Evolutionary conservation across 148 eudicot species (phyloP).

Genomic region (Rhododendron vialii): DNA sequence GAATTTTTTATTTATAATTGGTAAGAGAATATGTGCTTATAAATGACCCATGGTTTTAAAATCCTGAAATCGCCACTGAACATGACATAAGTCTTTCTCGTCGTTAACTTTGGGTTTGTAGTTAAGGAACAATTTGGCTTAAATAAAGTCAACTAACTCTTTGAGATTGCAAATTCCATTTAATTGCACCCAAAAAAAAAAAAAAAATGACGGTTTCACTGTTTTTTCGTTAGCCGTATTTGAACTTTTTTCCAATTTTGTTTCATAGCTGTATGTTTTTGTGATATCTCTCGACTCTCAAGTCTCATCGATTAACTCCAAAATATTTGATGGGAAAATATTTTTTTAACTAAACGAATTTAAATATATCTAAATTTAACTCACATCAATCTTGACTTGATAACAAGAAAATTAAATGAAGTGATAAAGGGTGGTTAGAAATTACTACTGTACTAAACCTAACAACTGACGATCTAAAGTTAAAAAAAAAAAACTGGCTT

Average conservation of each 20-base stretch:
- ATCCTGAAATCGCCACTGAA: too few species aligned
- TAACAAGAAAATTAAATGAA: background rate
- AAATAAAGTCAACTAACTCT: background rate
- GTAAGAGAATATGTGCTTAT: too few species aligned
- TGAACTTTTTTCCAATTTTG: background rate
- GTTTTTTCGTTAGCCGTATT: background rate
- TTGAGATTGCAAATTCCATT: background rate
- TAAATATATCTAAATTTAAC: too few species aligned
- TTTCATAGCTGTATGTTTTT: too few species aligned
- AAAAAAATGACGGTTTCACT: background rate
- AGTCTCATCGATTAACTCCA: too few species aligned
- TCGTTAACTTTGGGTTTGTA: background rate
- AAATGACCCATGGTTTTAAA: too few species aligned
- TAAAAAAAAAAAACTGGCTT: background rate
- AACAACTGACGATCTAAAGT: background rate
- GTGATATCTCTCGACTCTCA: too few species aligned
- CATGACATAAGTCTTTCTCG: background rate
- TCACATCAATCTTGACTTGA: background rate
- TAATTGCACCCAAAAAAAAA: too few species aligned
- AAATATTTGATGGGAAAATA: too few species aligned
- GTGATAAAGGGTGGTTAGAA: background rate
- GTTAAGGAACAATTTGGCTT: background rate
- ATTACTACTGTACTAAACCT: background rate
- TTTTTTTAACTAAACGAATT: too few species aligned
- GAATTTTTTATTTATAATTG: too few species aligned